Evolutionary conservation across 352 stramenopile species (phyloP).

Genomic region (Phytopythium aichiense): DNA sequence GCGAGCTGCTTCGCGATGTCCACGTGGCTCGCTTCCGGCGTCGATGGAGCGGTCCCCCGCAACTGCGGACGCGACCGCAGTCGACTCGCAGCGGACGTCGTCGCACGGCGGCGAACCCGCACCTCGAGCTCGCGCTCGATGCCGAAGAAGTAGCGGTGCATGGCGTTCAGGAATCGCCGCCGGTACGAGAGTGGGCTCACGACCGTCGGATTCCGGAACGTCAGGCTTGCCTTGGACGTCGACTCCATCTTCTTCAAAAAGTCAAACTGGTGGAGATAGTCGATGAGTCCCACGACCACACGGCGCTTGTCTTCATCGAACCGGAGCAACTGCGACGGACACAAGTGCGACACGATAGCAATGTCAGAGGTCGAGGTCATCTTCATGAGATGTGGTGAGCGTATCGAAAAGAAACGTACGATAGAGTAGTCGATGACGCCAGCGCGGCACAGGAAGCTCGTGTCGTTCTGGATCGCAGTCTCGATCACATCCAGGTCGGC

Average conservation of each 20-base stretch:
- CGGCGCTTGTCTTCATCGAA: conserved; percentile 78
- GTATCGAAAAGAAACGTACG: conserved; percentile 28
- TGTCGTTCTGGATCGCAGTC: conserved; percentile 73
- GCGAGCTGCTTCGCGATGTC: conserved; percentile 7
- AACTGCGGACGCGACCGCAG: conserved; percentile 3
- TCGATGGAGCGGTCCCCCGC: neutral
- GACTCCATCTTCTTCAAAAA: conserved; percentile 90
- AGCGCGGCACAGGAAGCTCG: conserved; percentile 59
- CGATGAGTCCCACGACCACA: conserved; percentile 76
- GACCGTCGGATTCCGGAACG: conserved; percentile 79
- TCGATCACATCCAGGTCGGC: conserved; percentile 58
- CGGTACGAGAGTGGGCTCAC: conserved; percentile 80
- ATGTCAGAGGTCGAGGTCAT: neutral
- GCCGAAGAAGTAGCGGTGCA: conserved; percentile 77
- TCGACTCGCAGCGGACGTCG: conserved; percentile 18
- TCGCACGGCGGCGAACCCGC: conserved; percentile 52
- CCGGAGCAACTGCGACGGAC: conserved; percentile 44
- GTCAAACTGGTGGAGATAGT: conserved; percentile 87
- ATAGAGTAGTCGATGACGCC: conserved; percentile 87
- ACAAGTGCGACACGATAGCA: conserved; percentile 1
- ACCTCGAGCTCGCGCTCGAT: conserved; percentile 75
- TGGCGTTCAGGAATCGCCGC: conserved; percentile 78
- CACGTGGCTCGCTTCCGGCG: neutral
- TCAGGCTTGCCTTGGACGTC: conserved; percentile 80
- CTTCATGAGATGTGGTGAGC: neutral